A percentile compares a stretch with the other conserved stretches of the same genome.
Evolutionary conservation across 2,329 filamentous ascomycete species (phyloP).

Genomic region (Paracamarosporium sp.): DNA sequence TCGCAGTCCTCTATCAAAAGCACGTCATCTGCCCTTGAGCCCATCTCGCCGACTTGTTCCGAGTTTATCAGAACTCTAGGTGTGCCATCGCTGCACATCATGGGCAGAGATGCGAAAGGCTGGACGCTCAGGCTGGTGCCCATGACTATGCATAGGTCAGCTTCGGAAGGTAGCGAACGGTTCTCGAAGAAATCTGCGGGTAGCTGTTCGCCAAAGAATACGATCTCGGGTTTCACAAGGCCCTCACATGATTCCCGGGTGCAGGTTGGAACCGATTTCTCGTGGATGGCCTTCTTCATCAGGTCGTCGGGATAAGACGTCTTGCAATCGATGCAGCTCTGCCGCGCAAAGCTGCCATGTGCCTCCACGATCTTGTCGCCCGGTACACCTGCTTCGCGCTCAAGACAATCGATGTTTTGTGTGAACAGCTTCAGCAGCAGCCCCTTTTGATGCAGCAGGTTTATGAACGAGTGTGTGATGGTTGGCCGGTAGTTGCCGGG

Average conservation of each 20-base stretch:
- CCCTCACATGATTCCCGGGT: constrained; percentile 68
- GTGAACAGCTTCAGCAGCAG: constrained; percentile 88
- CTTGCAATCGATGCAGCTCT: constrained; percentile 91
- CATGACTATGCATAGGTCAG: constrained; percentile 83
- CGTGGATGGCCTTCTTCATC: constrained; percentile 74
- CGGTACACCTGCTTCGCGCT: constrained; percentile 84
- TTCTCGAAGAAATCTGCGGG: constrained; percentile 70
- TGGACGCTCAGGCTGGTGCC: constrained; percentile 88
- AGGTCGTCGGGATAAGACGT: constrained; percentile 71
- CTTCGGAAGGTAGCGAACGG: constrained; percentile 61
- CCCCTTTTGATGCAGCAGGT: constrained; percentile 78
- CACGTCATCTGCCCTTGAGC: constrained; percentile 82
- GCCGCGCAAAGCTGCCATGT: constrained; percentile 89
- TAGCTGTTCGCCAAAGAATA: constrained; percentile 86
- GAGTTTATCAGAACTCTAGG: constrained; percentile 89
- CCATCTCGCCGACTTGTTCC: constrained; percentile 81
- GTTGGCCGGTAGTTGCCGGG: constrained; percentile 90
- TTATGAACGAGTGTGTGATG: constrained; percentile 87
- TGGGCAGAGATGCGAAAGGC: constrained; percentile 84
- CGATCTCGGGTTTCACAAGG: constrained; percentile 90
- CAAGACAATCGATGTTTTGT: constrained; percentile 96
- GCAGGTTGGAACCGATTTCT: constrained; percentile 75
- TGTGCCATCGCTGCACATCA: constrained; percentile 64
- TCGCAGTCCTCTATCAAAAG: constrained; percentile 84
- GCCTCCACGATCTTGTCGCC: constrained; percentile 85